Conservation (phyloP, 768 basidiomycete genomes). For the Phlegmacium glaucopus region DNA sequence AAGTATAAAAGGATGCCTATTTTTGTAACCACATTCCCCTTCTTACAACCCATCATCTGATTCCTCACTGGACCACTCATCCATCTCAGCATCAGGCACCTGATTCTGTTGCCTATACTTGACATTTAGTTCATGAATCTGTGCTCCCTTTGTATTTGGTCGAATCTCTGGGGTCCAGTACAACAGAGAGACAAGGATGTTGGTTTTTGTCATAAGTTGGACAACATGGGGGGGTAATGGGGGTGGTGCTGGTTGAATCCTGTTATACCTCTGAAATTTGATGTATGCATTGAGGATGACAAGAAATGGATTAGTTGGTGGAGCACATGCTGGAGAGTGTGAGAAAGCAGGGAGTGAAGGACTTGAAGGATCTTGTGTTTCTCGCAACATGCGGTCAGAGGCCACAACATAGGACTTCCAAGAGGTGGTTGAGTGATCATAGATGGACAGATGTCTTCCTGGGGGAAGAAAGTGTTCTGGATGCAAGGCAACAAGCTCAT, state of each 20-base stretch:
- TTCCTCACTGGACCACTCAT: too few species aligned
- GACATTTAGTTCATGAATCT: neutral
- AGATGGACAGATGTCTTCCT: too few species aligned
- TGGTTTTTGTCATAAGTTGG: neutral
- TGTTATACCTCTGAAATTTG: neutral
- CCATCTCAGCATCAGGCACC: constrained; percentile 25
- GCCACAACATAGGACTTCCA: too few species aligned
- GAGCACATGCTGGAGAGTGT: neutral
- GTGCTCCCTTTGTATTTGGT: neutral
- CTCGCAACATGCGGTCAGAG: neutral
- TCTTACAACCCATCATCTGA: too few species aligned
- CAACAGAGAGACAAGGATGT: neutral
- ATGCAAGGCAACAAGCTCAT: too few species aligned
- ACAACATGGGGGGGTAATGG: constrained; percentile 7
- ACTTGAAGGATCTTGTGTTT: neutral
- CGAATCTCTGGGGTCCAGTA: neutral
- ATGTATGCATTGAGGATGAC: constrained; percentile 4
- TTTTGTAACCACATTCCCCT: too few species aligned
- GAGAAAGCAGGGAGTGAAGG: neutral
- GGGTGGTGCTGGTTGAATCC: neutral
- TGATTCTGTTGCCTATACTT: neutral
- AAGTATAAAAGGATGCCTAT: too few species aligned
- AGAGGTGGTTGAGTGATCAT: too few species aligned
- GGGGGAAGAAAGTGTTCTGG: too few species aligned
- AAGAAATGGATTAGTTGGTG: neutral